phyloP scores from a whole-genome alignment of 805 yeast species.

The Debaryomyces prosopidis region DNA sequence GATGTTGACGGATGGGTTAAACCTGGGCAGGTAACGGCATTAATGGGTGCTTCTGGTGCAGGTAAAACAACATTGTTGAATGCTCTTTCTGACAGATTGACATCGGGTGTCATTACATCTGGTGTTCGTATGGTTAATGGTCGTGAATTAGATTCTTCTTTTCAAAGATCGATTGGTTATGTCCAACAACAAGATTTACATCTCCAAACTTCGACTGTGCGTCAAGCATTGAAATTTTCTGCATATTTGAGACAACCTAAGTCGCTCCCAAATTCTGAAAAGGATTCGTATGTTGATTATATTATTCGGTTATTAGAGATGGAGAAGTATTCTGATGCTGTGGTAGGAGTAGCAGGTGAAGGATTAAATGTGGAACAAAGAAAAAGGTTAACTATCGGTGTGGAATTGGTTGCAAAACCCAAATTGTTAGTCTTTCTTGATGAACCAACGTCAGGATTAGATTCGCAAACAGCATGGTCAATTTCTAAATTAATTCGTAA shows the following conservation, averaged over 20 bases:
- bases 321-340: conserved; percentile 28
- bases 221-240: conserved; percentile 26
- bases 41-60: conserved; percentile 57
- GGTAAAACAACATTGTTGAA: conserved; percentile 48
- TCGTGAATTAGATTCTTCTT: conserved; percentile 22
- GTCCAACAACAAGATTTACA: conserved; percentile 37
- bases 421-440: conserved; percentile 28
- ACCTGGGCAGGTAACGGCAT: conserved; percentile 79
- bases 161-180: conserved; percentile 35
- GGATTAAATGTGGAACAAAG: conserved; percentile 37
- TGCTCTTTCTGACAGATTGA: conserved; percentile 30
- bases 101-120: conserved; percentile 20
- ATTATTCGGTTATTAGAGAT: conserved; percentile 25
- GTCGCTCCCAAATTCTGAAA: conserved; percentile 18
- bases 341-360: conserved; percentile 35
- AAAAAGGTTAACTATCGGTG: conserved; percentile 34
- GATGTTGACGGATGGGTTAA: conserved; percentile 81
- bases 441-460: conserved; percentile 42
- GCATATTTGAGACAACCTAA: conserved; percentile 29
- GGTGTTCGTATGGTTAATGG: conserved; percentile 40
- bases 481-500: conserved; percentile 34
- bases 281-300: conserved; percentile 25
- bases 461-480: conserved; percentile 40
- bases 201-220: conserved; percentile 30
- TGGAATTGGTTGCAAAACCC: conserved; percentile 31